Evolutionary conservation across 225 moss, liverwort and hornwort species (phyloP), one percentile per base, ranked within the genome.

Genomic region (Pseudoscleropodium purum): DNA sequence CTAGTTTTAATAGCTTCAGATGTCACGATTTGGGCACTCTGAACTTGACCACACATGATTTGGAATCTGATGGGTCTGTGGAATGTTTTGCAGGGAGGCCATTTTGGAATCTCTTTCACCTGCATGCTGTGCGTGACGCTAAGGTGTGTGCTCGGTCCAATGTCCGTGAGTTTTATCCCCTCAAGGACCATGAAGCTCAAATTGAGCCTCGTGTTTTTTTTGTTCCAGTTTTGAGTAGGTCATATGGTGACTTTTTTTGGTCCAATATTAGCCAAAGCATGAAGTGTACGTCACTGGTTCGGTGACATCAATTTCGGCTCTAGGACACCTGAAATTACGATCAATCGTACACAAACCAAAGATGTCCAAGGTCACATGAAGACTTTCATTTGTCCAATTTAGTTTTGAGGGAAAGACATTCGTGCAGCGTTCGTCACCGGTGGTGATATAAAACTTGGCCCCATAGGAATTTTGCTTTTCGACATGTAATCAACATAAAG

Each of bases 21-120:
- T 86, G 19, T 51, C 76, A n/a, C 76, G 51, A 49, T 29, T 76
- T 16, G 51, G n/a, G 25, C 51, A n/a, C 19, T 62, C 75, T 43
- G 25, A 20, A 75, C 19, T 25, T 47, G 47, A 57, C 36, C 49
- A 59, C 21, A 59, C 21, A 63, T 36, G 65, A 60, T 49, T 8
- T 25, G 59, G 45, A 70, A 72, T 47, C 39, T 79, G 27, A 57
- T 59, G 74, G 66, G 84, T 49, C 13, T 21, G n/a, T 54, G 54
- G 43, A 65, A 56, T 91, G 63, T 33, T 68, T 88, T 79, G 73
- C 95, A 98, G 98, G 98, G 84, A 96, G 93, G 76, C 95, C 97
- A 18, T 99, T 99, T 81, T 97, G 98, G 98, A 99, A 97, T 74
- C 94, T 99, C 65, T 99, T 99, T 89, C 98, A 99, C 86, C 85